Base-by-base conservation (phyloP, 2,329 filamentous ascomycete species). In the Aspergillus terreus region DNA sequence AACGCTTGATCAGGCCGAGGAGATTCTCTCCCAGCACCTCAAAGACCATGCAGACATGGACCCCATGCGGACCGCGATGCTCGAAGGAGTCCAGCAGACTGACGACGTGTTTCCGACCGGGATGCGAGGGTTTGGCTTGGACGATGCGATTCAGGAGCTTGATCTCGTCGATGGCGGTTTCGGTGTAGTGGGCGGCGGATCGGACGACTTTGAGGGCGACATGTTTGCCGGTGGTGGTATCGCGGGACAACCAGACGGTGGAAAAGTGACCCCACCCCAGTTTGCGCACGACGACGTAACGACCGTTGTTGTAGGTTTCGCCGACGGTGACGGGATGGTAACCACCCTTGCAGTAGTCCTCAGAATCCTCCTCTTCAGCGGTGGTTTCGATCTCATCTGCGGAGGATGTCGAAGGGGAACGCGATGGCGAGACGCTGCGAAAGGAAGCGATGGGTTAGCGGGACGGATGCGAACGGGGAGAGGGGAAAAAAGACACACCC, bases 31-130 rank as follows among this genome's bases (percentile, higher is more conserved):
- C 94, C 51, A 99, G 75, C 3, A 99, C 94, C 72, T 99, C 94
- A 64, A 99, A 99, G 6, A 99, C 94, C 92, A 99, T 97, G 78
- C 94, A 99, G 53, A 97, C 91, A 68, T 99, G 94, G 47, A 90
- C 88, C 44, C 94, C 94, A 66, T 99, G 95, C 41, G 92, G 92
- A 9, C 94, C 94, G 72, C 95, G 95, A 76, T 97, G 94, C 70
- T 96, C 92, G 71, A 99, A 99, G 0, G 90, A 96, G 73, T 97
- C 92, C 62, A 97, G 82, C 36, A 99, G 80, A 71, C 91, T 96
- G 71, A 99, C 94, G 58, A 97, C 94, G 66, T 97, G 92, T 71
- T 89, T 89, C 61, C 92, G 87, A 66, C 94, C 94, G 21, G 94
- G 92, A 69, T 99, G 94, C 63, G 92, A 83, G 38, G 92, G 92